phyloP scores from a whole-genome alignment of 2,329 filamentous ascomycete genomes.

The Fusarium albosuccineum region DNA sequence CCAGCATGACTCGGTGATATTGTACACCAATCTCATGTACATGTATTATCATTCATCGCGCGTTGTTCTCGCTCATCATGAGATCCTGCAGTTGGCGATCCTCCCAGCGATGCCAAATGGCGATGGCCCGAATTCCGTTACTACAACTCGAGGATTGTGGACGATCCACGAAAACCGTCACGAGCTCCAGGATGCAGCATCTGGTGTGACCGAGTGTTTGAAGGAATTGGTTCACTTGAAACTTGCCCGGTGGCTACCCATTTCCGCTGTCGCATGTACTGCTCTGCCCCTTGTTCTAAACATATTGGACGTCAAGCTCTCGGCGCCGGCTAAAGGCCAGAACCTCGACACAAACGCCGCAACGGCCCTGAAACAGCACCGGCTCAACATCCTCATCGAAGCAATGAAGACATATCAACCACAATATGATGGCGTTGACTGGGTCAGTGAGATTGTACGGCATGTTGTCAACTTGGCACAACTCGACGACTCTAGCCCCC shows the following conservation, averaged over 20 bases:
- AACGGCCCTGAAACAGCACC: slow-evolving; percentile 56
- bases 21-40: slow-evolving; percentile 63
- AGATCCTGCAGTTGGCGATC: slow-evolving; percentile 60
- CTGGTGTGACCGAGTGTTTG: slow-evolving; percentile 59
- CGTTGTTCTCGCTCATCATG: slow-evolving; percentile 61
- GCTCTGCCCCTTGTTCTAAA: slow-evolving; percentile 51
- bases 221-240: slow-evolving; percentile 61
- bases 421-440: slow-evolving; percentile 61
- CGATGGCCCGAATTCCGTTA: slow-evolving; percentile 44
- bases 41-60: slow-evolving; percentile 64
- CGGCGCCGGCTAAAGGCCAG: slow-evolving; percentile 36
- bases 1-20: slow-evolving; percentile 57
- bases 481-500: slow-evolving; percentile 49
- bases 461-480: slow-evolving; percentile 59
- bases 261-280: slow-evolving; percentile 57
- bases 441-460: slow-evolving; percentile 58
- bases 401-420: slow-evolving; percentile 61
- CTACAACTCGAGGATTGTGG: slow-evolving; percentile 46
- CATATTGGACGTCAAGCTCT: slow-evolving; percentile 54
- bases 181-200: slow-evolving; percentile 60
- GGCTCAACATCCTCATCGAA: slow-evolving; percentile 54
- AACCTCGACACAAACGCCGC: slow-evolving; percentile 46
- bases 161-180: slow-evolving; percentile 56
- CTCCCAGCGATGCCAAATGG: slow-evolving; percentile 52
- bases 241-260: slow-evolving; percentile 60